Evolutionary conservation across 495 filamentous ascomycete species (phyloP), one percentile per base, ranked within the genome.

Genomic region (Penicillium lagena): DNA sequence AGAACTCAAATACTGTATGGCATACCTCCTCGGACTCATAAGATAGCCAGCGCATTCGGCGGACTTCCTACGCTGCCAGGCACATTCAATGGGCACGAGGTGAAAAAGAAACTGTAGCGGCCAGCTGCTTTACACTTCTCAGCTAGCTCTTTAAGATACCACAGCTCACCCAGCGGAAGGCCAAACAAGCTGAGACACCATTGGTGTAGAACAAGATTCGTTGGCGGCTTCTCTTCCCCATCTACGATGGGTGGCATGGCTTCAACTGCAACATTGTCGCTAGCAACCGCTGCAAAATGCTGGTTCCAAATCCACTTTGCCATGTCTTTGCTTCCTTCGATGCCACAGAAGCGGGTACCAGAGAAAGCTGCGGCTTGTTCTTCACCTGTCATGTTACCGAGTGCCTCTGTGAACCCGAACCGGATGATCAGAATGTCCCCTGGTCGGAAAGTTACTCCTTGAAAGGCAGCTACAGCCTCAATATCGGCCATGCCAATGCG

Each of bases 161-260:
- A 83, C 7, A 84, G 64, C 59, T 84, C 81, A 5, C 80, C 80
- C 30, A 85, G 73, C 1, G 73, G 69, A 61, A 77, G 67, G 1
- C 78, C 69, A 33, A 68, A 61, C 27, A 71, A 32, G 37, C 55
- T 54, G 4, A 71, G 43, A 43, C 66, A 68, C 47, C 62, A 70
- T 42, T 64, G 66, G 37, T 74, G 70, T 32, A 74, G 46, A 11
- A 68, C 55, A 48, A 54, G 22, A 13, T 45, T 27, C 6, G 43
- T 52, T 31, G 37, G 39, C 8, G 47, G 50, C 12, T 45, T 39
- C 32, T 48, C 50, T 4, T 49, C 31, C 3, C 50, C 56, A 39
- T 54, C 45, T 0, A 45, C 34, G 3, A 59, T 51, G 1, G 55
- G 53, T 0, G 55, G 55, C 50, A 55, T 45, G 11, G 50, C 51